phyloP scores from a whole-genome alignment of 257 asterid species.

The Capsicum pubescens region DNA sequence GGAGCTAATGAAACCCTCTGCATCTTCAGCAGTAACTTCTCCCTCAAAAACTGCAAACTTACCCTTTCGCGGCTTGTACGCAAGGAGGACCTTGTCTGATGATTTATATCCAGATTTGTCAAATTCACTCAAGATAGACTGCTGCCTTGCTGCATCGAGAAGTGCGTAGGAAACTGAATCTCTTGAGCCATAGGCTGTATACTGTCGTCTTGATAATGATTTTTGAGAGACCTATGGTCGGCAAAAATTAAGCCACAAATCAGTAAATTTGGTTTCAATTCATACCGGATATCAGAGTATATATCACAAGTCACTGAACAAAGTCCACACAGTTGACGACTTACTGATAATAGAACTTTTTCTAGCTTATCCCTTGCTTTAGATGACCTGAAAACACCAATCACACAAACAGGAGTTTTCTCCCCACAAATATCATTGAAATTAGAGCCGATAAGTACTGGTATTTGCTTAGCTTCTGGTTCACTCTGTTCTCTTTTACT shows the following conservation, averaged over 20 bases:
- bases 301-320: neutral
- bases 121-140: slow-evolving; percentile 65
- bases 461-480: slow-evolving; percentile 50
- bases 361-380: slow-evolving; percentile 63
- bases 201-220: slow-evolving; percentile 65
- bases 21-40: slow-evolving; percentile 62
- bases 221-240: slow-evolving; percentile 71
- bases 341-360: slow-evolving; percentile 65
- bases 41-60: slow-evolving; percentile 61
- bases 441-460: slow-evolving; percentile 71
- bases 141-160: slow-evolving; percentile 76
- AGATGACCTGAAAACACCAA: slow-evolving; percentile 80
- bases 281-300: neutral
- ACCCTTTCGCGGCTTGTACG: slow-evolving; percentile 83
- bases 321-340: slow-evolving; percentile 34
- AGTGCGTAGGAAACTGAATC: slow-evolving; percentile 74
- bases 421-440: slow-evolving; percentile 67
- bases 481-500: slow-evolving; percentile 45
- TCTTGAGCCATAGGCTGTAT: slow-evolving; percentile 46
- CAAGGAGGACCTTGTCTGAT: slow-evolving; percentile 61
- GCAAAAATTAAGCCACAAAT: neutral
- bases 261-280: neutral
- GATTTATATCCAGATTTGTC: slow-evolving; percentile 72
- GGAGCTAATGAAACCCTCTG: slow-evolving; percentile 66
- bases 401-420: slow-evolving; percentile 75